Conservation (phyloP, 2,329 filamentous ascomycete genomes). For the Alternaria hordeiaustralica region DNA sequence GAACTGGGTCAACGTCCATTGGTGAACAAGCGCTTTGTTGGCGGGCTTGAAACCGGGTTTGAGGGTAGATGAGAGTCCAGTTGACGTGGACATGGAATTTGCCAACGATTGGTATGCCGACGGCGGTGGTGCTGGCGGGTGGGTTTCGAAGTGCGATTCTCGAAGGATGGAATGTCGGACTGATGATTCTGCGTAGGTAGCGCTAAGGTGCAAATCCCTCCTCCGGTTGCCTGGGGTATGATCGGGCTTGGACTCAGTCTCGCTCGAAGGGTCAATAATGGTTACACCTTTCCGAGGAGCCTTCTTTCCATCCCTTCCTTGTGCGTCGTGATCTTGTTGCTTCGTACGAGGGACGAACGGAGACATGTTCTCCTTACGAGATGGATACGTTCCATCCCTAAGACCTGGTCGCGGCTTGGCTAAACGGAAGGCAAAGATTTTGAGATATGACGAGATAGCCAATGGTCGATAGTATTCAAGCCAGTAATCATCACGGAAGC, state of each 20-base stretch:
- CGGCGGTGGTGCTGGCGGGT: constrained; percentile 27
- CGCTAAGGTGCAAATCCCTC: constrained; percentile 28
- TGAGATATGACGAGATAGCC: constrained; percentile 85
- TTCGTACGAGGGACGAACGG: constrained; percentile 78
- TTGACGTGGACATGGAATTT: constrained; percentile 39
- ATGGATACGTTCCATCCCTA: constrained; percentile 73
- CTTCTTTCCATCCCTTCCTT: constrained; percentile 68
- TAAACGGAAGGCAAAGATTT: constrained; percentile 92
- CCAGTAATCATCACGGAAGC: constrained; percentile 92
- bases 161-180: constrained; percentile 53
- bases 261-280: constrained; percentile 67
- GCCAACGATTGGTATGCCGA: constrained; percentile 32
- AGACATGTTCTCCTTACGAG: constrained; percentile 81
- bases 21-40: constrained; percentile 81
- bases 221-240: constrained; percentile 27
- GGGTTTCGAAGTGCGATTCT: constrained; percentile 47
- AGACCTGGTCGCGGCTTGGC: constrained; percentile 81
- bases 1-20: constrained; percentile 88
- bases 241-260: constrained; percentile 35
- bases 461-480: constrained; percentile 93
- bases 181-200: constrained; percentile 43
- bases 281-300: constrained; percentile 70
- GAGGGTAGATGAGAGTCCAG: constrained; percentile 31
- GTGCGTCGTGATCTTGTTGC: constrained; percentile 52
- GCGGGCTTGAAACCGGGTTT: constrained; percentile 57